These are phyloP conservation scores for Botrytis hyacinthi DNA, from an alignment of 2,329 filamentous ascomycete genomes.

Conservation along the genomic window DNA sequence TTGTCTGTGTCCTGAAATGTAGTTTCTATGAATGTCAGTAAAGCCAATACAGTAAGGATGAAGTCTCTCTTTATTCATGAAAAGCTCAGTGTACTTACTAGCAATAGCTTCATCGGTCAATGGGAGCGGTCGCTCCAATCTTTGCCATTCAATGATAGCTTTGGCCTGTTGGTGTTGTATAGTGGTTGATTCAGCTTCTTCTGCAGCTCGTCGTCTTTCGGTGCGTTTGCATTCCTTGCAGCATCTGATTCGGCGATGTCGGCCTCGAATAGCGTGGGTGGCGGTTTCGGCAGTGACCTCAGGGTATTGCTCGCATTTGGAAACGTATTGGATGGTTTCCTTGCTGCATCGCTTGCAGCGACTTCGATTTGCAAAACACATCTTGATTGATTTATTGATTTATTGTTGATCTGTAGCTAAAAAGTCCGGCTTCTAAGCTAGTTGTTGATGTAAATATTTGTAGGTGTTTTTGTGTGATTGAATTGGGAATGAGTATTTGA, in stretches of 20 bases:
- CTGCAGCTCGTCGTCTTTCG: not conserved
- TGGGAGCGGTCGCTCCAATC: conserved; percentile 3
- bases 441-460: not conserved
- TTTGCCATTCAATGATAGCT: not conserved
- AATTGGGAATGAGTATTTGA: no score
- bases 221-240: not conserved
- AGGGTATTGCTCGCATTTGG: not conserved
- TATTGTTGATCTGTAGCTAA: not conserved
- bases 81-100: not conserved
- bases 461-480: not conserved
- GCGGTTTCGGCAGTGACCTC: not conserved
- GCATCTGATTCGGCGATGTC: not conserved
- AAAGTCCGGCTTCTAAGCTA: not conserved
- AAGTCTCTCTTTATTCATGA: not conserved
- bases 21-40: not conserved
- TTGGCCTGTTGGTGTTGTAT: not conserved
- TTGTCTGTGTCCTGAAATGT: not conserved
- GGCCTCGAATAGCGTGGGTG: not conserved
- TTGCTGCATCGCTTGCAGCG: not conserved
- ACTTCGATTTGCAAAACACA: conserved; percentile 1
- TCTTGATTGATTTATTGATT: not conserved
- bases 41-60: conserved; percentile 7
- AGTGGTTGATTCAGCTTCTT: not conserved
- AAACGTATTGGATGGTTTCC: not conserved
- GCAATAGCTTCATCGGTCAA: not conserved